Conservation (phyloP, 176 grass and related monocot genomes). For the Eleusine coracana region DNA sequence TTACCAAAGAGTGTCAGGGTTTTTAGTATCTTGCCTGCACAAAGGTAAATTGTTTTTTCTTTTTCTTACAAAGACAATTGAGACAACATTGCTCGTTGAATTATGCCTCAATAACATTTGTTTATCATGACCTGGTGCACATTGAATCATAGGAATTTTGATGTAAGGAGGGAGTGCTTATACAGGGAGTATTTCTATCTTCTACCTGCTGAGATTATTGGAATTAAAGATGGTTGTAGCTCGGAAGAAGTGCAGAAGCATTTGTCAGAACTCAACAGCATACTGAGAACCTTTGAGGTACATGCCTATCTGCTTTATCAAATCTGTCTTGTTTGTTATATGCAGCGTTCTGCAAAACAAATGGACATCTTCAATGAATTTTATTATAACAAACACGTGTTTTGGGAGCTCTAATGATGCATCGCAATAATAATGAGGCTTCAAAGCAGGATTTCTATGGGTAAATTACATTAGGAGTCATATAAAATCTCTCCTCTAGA, state of each 20-base stretch:
- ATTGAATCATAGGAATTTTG: conserved; percentile 68
- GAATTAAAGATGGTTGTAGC: conserved; percentile 66
- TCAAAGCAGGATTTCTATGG: not conserved
- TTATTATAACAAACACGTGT: not conserved
- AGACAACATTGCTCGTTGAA: not conserved
- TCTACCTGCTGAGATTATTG: conserved; percentile 91
- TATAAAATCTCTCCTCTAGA: not conserved
- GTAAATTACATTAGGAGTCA: conserved; percentile 6
- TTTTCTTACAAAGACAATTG: not conserved
- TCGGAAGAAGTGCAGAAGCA: conserved; percentile 65
- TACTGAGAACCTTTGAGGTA: conserved; percentile 84
- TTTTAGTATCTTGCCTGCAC: conserved; percentile 87
- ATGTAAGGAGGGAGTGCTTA: conserved; percentile 87
- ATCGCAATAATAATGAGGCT: not conserved
- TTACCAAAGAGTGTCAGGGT: conserved; percentile 76
- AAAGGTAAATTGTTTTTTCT: conserved; percentile 50
- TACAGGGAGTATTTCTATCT: conserved; percentile 83
- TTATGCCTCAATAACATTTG: conserved; percentile 21
- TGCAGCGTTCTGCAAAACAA: conserved; percentile 27
- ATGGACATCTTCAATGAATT: not conserved
- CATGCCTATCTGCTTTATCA: not conserved
- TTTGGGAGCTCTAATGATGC: not conserved
- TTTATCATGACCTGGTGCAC: conserved; percentile 1
- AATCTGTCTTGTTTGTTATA: not conserved
- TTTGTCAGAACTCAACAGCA: conserved; percentile 69